phyloP scores from a whole-genome alignment of 768 basidiomycete genomes.

The Russula ochroleuca region DNA sequence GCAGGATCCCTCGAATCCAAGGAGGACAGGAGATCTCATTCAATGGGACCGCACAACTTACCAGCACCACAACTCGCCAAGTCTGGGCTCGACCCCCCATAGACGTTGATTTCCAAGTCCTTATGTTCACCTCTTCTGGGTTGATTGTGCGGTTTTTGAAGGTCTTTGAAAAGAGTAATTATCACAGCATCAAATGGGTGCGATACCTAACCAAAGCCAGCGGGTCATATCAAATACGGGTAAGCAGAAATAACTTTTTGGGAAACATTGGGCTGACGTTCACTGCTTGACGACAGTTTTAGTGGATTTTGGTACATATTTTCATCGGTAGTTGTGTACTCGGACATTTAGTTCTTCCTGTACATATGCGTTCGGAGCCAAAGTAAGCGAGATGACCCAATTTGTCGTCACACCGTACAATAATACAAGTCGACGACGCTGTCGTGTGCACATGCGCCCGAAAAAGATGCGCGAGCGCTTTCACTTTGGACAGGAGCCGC shows the following conservation, averaged over 20 bases:
- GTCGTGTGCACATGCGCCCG: neutral
- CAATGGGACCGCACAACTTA: constrained; percentile 74
- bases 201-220: constrained; percentile 91
- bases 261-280: neutral
- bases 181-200: constrained; percentile 95
- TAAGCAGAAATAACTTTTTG: constrained; percentile 42
- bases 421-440: neutral
- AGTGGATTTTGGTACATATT: neutral
- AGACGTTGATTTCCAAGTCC: constrained; percentile 96
- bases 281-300: constrained; percentile 19
- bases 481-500: neutral
- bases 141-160: constrained; percentile 95
- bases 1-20: constrained; percentile 85
- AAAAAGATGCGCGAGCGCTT: constrained; percentile 12
- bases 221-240: constrained; percentile 90
- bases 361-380: neutral
- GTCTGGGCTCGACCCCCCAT: constrained; percentile 98
- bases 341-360: neutral
- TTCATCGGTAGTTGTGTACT: constrained; percentile 1
- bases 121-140: constrained; percentile 98
- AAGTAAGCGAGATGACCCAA: constrained; percentile 1
- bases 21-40: constrained; percentile 90
- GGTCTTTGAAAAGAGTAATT: constrained; percentile 94
- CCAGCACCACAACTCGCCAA: constrained; percentile 87
- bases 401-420: too few relatives aligned